Evolutionary conservation across 306 rosid genomes (phyloP).

Genomic region (Malus domestica): DNA sequence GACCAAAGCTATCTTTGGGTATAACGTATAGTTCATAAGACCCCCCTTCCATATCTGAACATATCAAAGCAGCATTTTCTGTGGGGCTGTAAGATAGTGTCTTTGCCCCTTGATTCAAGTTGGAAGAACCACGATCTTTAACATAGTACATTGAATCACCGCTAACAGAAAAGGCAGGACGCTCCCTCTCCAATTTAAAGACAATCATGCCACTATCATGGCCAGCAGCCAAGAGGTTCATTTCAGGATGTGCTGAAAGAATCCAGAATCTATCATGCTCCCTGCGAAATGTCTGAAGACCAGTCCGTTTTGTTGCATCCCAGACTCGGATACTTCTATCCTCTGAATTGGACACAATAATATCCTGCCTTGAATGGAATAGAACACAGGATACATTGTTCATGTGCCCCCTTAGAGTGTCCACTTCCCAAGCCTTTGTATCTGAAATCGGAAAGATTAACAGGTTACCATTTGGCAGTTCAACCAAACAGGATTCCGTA

Average conservation of each 20-base stretch:
- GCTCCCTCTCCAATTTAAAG: slow-evolving; percentile 82
- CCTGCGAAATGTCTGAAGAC: slow-evolving; percentile 82
- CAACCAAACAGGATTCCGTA: neutral
- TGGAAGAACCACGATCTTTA: slow-evolving; percentile 71
- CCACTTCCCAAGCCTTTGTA: slow-evolving; percentile 94
- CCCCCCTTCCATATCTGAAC: slow-evolving; percentile 81
- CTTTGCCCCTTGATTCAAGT: slow-evolving; percentile 71
- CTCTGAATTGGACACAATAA: slow-evolving; percentile 86
- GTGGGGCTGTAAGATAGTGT: slow-evolving; percentile 71
- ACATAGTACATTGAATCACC: slow-evolving; percentile 60
- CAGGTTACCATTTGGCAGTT: neutral
- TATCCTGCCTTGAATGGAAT: slow-evolving; percentile 83
- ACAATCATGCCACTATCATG: slow-evolving; percentile 96
- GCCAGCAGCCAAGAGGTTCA: slow-evolving; percentile 92
- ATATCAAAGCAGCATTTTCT: slow-evolving; percentile 66
- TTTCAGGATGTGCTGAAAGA: slow-evolving; percentile 86
- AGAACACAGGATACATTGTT: slow-evolving; percentile 83
- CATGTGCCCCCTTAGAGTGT: slow-evolving; percentile 86
- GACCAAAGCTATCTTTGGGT: slow-evolving; percentile 64
- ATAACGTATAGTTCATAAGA: slow-evolving; percentile 71
- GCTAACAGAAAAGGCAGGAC: slow-evolving; percentile 73
- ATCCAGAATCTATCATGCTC: slow-evolving; percentile 95
- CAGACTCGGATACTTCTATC: slow-evolving; percentile 85
- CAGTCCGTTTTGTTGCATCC: slow-evolving; percentile 89
- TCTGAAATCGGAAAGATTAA: slow-evolving; percentile 36